Base-by-base conservation (phyloP, 2,329 filamentous ascomycete species). In the Nemania sp. region DNA sequence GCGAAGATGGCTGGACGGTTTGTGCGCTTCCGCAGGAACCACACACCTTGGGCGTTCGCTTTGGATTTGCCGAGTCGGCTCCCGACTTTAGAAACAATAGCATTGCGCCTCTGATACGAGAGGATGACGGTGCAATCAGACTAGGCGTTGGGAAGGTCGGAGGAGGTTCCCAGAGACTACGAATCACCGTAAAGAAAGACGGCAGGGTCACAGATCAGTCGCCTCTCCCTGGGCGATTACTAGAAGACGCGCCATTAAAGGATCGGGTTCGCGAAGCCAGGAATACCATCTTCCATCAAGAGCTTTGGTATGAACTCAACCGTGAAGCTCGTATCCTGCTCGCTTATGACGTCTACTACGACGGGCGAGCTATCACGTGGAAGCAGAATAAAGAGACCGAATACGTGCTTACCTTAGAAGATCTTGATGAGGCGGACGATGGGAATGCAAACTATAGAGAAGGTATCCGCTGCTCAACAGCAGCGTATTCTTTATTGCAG, bases 251-350 rank as follows among this genome's bases (percentile, higher is more conserved):
- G 2, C 76, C 81, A 1, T 75, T 92, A 7, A 84, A 90, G 61
- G 78, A 83, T 24, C 80, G 86, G 8, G 89, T 95, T 26, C 81
- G 86, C 15, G 83, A 89, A 63, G 88, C 90, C 2, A 81, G 90
- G 52, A 88, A 94, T 69, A 90, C 88, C 44, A 79, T 93, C 17
- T 91, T 90, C 64, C 85, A 89, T 23, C 86, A 92, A 66, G 94
- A 99, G 68, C 75, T 99, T 1, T 97, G 91, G 80, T 86, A 96
- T 63, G 94, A 99, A 72, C 78, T 97, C 55, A 86, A 87, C 47
- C 82, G 90, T 15, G 94, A 99, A 72, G 86, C 89, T 0, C 86
- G 91, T 14, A 80, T 80, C 0, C 76, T 96, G 19, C 79, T 86
- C 3, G 84, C 86, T 9, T 86, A 89, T 56, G 83, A 86, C 8